Conservation (phyloP, 1,139 yeast genomes). For the Kodamaea alishanica region DNA sequence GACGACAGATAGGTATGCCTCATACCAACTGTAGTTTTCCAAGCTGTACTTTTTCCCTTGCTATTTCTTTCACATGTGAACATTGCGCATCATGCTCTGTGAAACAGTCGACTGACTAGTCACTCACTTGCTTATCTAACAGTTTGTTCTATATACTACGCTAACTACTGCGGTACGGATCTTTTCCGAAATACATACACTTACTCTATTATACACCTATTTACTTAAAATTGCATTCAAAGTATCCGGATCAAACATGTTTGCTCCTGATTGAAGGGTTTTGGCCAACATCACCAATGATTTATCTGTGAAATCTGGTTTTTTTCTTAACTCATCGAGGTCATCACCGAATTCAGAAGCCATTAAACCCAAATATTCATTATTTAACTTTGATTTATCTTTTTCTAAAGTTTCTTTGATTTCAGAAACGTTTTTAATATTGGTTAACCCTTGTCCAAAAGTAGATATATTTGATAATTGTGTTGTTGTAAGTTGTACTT, state of each 20-base stretch:
- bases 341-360: constrained; percentile 61
- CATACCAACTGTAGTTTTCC: no score
- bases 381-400: constrained; percentile 43
- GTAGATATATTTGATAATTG: constrained; percentile 18
- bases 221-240: constrained; percentile 37
- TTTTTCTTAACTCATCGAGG: constrained; percentile 57
- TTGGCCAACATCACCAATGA: constrained; percentile 63
- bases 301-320: constrained; percentile 59
- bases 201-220: background rate
- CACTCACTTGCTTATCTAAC: no score
- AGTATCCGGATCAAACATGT: constrained; percentile 63
- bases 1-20: no score
- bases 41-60: no score
- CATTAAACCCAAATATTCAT: constrained; percentile 53
- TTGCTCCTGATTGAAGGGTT: constrained; percentile 61
- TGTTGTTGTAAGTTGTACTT: constrained; percentile 28
- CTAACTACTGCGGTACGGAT: no score
- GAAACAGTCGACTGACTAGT: no score
- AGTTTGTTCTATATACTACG: no score
- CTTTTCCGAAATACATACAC: no score
- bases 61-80: no score
- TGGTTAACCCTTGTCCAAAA: constrained; percentile 14
- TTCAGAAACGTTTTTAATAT: constrained; percentile 20
- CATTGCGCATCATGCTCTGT: no score
- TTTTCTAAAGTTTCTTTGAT: constrained; percentile 22